Conservation (phyloP, 2,329 filamentous ascomycete species). For the Teratosphaeria zuluensis region DNA sequence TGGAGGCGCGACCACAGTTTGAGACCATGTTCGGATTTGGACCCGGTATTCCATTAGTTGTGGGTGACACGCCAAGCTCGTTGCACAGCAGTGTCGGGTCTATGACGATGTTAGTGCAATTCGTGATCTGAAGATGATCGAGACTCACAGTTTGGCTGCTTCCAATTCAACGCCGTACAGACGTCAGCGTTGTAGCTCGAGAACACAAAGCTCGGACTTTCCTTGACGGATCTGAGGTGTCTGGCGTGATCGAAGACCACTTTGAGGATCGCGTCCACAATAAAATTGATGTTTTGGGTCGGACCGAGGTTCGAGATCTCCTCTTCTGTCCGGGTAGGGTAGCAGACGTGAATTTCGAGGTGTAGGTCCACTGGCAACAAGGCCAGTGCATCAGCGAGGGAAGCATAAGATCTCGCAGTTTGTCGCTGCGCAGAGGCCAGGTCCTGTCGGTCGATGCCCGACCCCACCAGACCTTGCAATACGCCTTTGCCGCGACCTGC, state of each 20-base stretch:
- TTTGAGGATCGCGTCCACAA: constrained; percentile 72
- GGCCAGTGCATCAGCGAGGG: constrained; percentile 65
- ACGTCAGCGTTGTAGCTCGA: constrained; percentile 84
- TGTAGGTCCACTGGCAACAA: constrained; percentile 71
- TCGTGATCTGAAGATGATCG: not conserved
- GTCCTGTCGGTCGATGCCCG: constrained; percentile 26
- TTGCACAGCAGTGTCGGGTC: constrained; percentile 92
- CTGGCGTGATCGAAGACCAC: constrained; percentile 90
- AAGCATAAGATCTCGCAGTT: constrained; percentile 64
- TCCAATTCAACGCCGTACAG: constrained; percentile 96
- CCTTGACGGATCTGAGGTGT: constrained; percentile 43
- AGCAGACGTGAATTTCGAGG: constrained; percentile 84
- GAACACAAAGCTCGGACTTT: constrained; percentile 66
- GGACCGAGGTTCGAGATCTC: constrained; percentile 59
- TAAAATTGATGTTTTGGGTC: constrained; percentile 72
- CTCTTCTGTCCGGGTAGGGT: constrained; percentile 69
- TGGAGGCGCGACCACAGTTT: constrained; percentile 61
- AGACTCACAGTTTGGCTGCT: constrained; percentile 80
- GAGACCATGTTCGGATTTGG: constrained; percentile 28
- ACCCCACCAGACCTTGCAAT: constrained; percentile 18
- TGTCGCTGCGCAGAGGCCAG: constrained; percentile 60
- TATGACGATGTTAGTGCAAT: constrained; percentile 22
- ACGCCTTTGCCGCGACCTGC: constrained; percentile 17
- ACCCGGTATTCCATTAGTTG: constrained; percentile 1
- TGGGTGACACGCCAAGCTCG: constrained; percentile 48